Conservation (phyloP, 495 filamentous ascomycete genomes). For the Penicillium flavigenum region DNA sequence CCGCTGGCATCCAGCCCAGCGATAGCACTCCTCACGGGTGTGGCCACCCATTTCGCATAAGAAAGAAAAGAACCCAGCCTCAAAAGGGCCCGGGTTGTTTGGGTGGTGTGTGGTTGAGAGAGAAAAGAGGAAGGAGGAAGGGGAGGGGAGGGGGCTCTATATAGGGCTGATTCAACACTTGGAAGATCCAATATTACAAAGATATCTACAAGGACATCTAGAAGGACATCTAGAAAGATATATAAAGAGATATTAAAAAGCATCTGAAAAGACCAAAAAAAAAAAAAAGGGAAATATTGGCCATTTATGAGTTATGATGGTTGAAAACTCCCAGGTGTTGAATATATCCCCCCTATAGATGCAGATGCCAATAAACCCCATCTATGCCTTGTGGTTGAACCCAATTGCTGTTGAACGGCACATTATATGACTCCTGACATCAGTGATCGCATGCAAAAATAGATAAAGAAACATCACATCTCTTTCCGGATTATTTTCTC, state of each 20-base stretch:
- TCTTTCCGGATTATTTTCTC: slow-evolving; percentile 5
- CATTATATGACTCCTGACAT: slow-evolving; percentile 16
- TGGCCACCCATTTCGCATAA: background rate
- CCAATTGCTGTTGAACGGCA: slow-evolving; percentile 36
- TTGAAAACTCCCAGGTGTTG: slow-evolving; percentile 34
- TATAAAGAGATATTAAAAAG: too few relatives aligned
- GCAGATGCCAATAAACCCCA: slow-evolving; percentile 29
- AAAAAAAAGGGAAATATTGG: background rate
- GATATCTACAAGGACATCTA: too few relatives aligned
- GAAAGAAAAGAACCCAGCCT: background rate
- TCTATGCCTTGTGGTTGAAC: slow-evolving; percentile 34
- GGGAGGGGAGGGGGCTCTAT: background rate
- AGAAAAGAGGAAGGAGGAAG: background rate
- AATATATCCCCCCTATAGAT: slow-evolving; percentile 27
- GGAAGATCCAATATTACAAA: too few relatives aligned
- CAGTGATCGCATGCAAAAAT: slow-evolving; percentile 5
- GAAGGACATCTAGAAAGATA: too few relatives aligned
- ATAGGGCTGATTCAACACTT: too few relatives aligned
- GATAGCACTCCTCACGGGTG: background rate
- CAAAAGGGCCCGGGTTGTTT: background rate
- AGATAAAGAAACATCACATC: slow-evolving; percentile 8
- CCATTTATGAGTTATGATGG: background rate
- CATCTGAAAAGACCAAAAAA: too few relatives aligned
- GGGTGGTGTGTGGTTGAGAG: too few relatives aligned
- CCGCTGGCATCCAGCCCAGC: background rate